Evolutionary conservation across 176 grass and related monocot genomes (phyloP).

Genomic region (Coix lacrymajobi): DNA sequence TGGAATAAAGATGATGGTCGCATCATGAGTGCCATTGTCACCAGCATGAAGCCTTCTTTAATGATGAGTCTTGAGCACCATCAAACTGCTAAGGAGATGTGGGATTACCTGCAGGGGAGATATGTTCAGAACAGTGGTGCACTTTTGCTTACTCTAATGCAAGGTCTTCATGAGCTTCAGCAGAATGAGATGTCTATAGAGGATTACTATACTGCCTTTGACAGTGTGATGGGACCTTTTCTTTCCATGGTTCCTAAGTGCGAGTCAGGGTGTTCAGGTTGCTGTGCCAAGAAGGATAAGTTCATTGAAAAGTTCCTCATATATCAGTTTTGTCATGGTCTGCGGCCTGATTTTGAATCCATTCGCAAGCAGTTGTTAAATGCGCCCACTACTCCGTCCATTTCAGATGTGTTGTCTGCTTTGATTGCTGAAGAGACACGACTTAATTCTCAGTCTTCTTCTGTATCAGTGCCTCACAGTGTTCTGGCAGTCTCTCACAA

Average conservation of each 20-base stretch:
- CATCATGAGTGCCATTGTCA: no score
- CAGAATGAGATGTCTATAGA: no score
- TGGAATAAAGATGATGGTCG: no score
- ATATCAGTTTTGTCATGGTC: background rate
- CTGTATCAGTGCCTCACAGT: background rate
- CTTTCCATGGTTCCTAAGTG: background rate
- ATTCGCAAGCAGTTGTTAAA: background rate
- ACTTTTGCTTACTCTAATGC: no score
- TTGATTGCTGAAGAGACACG: background rate
- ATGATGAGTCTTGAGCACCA: no score
- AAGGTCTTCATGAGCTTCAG: no score
- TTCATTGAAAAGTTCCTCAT: background rate
- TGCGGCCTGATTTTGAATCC: background rate
- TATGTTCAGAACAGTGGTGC: no score
- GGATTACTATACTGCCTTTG: background rate
- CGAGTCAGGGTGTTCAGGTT: background rate
- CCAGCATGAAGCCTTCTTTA: no score
- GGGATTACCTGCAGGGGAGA: no score
- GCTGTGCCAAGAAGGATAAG: background rate
- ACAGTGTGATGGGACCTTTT: background rate
- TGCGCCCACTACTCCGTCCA: background rate
- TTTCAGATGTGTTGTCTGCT: background rate
- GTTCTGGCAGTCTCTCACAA: background rate
- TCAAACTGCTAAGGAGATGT: no score
- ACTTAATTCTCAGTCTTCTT: background rate